Base-by-base conservation (phyloP, 148 eudicot genomes). In the Euryodendron excelsum region DNA sequence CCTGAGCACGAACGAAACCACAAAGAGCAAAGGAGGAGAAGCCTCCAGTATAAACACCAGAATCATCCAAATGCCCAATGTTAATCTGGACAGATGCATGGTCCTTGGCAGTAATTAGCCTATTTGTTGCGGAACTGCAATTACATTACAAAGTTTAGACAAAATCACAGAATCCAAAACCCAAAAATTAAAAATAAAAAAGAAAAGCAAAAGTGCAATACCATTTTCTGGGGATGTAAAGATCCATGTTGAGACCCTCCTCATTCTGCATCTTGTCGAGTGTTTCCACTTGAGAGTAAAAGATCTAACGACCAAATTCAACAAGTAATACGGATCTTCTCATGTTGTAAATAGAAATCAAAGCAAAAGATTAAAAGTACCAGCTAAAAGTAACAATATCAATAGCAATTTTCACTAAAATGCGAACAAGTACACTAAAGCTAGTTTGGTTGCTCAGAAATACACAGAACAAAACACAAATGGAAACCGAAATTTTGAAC, bases 1-100 rank as follows among this genome's bases (percentile, higher is more conserved):
- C 97, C 97, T 93, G 97, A 47, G 97, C 93, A 56, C 97, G 91
- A 67, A 93, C 79, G 60, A 83, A 85, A n/a, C 97, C 97, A 5
- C 90, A 93, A 23, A 91, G 97, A 79, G 97, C 96, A 85, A 87
- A 88, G 70, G 97, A 88, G 79, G 96, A 64, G 90, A 83, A 90
- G 15, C 63, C 68, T 3, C 95, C 91, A 4, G 88, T 87, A 87
- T 91, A 91, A 31, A 88, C 79, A 41, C 97, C 97, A 71, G 64
- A 85, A 77, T 87, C 90, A 77, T 93, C 97, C 88, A 93, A 86
- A 78, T 93, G 97, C 0, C 97, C 97, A 30, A 93, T 34, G 70
- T 93, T 93, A 53, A 93, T 69, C 81, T 91, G 96, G 52, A 93
- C 93, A 0, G 97, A 93, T 2, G 97, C 97, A 72, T 93, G 96